These are phyloP conservation scores for Aspergillus texensis DNA, from an alignment of 2,329 filamentous ascomycete genomes.

Conservation along the genomic window DNA sequence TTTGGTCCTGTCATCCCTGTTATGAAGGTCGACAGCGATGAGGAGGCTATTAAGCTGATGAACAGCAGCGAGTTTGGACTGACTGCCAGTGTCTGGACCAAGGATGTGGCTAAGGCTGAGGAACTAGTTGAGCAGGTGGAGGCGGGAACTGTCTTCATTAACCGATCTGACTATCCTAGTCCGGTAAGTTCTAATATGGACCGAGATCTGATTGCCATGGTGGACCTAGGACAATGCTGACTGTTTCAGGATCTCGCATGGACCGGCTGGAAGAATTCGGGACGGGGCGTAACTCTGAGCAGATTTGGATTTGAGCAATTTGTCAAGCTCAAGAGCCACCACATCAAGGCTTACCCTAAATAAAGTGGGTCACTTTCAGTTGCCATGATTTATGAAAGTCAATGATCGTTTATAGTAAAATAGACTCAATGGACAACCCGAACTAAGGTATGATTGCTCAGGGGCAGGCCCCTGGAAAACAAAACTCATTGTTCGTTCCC, in stretches of 20 bases:
- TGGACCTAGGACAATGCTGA: background rate
- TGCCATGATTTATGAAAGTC: background rate
- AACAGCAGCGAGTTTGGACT: conserved; percentile 94
- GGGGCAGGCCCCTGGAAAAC: background rate
- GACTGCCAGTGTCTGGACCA: conserved; percentile 97
- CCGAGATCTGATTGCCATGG: background rate
- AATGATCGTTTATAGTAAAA: background rate
- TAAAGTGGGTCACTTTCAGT: conserved; percentile 24
- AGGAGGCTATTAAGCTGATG: conserved; percentile 82
- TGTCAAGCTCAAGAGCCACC: conserved; percentile 93
- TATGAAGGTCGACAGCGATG: conserved; percentile 80
- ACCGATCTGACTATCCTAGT: conserved; percentile 88
- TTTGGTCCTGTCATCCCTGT: conserved; percentile 92
- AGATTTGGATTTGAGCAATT: conserved; percentile 93
- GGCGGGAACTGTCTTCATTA: conserved; percentile 94
- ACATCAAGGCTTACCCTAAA: conserved; percentile 77
- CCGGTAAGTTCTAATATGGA: conserved; percentile 65
- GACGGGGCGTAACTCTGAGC: conserved; percentile 86
- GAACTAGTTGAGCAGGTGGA: conserved; percentile 79
- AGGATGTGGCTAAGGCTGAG: conserved; percentile 75
- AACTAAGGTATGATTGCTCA: background rate
- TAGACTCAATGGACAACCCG: background rate
- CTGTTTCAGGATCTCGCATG: conserved; percentile 77
- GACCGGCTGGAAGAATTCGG: conserved; percentile 97
- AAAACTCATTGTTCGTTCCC: background rate